These are phyloP conservation scores for Limonomyces culmigenus DNA, from an alignment of 1,284 basidiomycete species.

Conservation along the genomic window DNA sequence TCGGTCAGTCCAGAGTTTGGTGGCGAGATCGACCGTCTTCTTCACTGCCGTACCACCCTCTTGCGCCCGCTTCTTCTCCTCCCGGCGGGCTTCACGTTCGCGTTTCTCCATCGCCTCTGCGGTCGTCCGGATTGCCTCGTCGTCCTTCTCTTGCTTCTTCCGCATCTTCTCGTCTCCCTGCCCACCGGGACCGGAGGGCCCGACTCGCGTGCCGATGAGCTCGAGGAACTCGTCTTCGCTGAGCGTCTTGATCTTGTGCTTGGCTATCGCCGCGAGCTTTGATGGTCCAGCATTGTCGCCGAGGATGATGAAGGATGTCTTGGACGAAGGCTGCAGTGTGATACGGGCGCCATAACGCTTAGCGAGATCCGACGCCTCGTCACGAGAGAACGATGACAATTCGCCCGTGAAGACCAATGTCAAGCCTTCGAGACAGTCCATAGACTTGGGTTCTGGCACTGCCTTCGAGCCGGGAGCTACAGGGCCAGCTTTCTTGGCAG, in stretches of 20 bases:
- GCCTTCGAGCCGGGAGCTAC: slow-evolving; percentile 65
- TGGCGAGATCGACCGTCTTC: slow-evolving; percentile 24
- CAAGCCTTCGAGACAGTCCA: slow-evolving; percentile 75
- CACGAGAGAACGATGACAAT: slow-evolving; percentile 71
- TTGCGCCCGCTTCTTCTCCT: slow-evolving; percentile 18
- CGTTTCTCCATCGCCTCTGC: slow-evolving; percentile 65
- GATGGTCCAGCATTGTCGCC: slow-evolving; percentile 80
- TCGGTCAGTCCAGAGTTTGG: slow-evolving; percentile 88
- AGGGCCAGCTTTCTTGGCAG: slow-evolving; percentile 57
- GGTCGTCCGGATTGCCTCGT: slow-evolving; percentile 51
- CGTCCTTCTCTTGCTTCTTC: slow-evolving; percentile 74
- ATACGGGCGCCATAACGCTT: slow-evolving; percentile 90
- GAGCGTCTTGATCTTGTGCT: slow-evolving; percentile 60
- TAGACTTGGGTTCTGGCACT: slow-evolving; percentile 56
- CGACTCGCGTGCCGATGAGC: slow-evolving; percentile 52
- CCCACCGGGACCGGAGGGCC: slow-evolving; percentile 19
- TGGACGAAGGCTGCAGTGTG: slow-evolving; percentile 75
- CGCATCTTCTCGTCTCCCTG: slow-evolving; percentile 63
- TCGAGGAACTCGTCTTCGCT: slow-evolving; percentile 81
- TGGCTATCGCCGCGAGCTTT: slow-evolving; percentile 77
- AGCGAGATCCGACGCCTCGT: slow-evolving; percentile 77
- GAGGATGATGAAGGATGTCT: slow-evolving; percentile 81
- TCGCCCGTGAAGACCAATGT: slow-evolving; percentile 96
- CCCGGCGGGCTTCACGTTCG: slow-evolving; percentile 27
- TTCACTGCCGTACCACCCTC: slow-evolving; percentile 8